Conservation (phyloP, 306 rosid genomes). For the Casuarina equisetifolia region DNA sequence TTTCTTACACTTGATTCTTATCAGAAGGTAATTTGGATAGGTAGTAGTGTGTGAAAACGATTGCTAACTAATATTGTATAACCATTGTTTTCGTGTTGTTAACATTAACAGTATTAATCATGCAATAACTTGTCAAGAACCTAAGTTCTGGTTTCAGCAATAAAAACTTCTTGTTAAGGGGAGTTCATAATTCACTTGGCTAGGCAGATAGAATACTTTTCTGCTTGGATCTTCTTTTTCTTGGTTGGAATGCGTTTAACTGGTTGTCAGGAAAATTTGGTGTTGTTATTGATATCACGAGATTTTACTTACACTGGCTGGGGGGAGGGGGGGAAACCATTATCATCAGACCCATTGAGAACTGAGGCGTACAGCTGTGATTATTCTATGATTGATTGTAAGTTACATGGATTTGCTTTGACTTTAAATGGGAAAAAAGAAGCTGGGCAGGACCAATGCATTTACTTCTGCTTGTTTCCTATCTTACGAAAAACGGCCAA, state of each 20-base stretch:
- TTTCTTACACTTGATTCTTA: conserved; percentile 11
- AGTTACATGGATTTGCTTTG: neutral
- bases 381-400: neutral
- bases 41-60: conserved; percentile 9
- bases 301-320: neutral
- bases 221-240: neutral
- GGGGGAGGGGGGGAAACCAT: neutral
- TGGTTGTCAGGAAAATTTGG: neutral
- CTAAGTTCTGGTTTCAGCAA: neutral
- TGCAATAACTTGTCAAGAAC: neutral
- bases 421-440: neutral
- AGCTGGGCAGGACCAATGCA: neutral
- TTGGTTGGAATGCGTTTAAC: neutral
- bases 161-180: neutral
- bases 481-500: neutral
- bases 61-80: neutral
- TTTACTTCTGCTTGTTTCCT: neutral
- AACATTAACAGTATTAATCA: neutral
- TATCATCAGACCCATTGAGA: neutral
- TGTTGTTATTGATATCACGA: neutral
- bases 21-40: neutral
- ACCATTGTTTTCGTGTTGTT: neutral
- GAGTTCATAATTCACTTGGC: neutral
- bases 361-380: neutral
- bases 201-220: neutral